Evolutionary conservation across 164 flowering plant species (phyloP).

Genomic region (Amborella trichopoda): DNA sequence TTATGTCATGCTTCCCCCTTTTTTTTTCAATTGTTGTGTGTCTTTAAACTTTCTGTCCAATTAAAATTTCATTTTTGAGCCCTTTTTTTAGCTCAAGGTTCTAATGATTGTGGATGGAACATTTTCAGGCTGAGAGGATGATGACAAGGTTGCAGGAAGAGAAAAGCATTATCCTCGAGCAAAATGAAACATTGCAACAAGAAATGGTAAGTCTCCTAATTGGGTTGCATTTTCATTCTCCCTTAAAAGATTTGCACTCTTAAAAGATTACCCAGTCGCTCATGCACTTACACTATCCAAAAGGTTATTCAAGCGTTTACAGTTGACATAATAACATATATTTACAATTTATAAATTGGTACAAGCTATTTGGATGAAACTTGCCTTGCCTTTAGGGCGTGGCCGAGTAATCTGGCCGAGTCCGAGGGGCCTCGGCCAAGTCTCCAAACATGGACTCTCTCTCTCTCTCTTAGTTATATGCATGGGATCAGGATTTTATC

Average conservation of each 20-base stretch:
- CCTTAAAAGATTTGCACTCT: neutral
- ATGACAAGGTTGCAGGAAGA: conserved; percentile 47
- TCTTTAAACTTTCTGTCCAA: neutral
- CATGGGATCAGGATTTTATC: neutral
- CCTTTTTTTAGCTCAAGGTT: neutral
- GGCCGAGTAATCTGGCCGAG: too few species aligned
- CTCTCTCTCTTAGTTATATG: neutral
- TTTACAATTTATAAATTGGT: too few species aligned
- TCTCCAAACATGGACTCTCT: too few species aligned
- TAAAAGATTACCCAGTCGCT: neutral
- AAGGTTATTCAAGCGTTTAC: neutral
- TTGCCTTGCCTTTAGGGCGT: neutral
- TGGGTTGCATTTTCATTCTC: neutral
- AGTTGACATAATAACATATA: neutral
- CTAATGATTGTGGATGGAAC: neutral
- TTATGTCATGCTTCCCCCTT: neutral
- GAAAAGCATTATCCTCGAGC: conserved; percentile 25
- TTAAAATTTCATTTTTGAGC: neutral
- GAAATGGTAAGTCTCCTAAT: conserved; percentile 35
- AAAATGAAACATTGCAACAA: conserved; percentile 30
- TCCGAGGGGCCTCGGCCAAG: too few species aligned
- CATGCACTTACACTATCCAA: neutral
- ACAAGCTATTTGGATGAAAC: neutral
- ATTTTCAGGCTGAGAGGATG: conserved; percentile 47
- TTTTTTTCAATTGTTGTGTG: neutral